These are phyloP conservation scores for Nicotiana knightiana DNA, from an alignment of 257 asterid species.

Conservation along the genomic window DNA sequence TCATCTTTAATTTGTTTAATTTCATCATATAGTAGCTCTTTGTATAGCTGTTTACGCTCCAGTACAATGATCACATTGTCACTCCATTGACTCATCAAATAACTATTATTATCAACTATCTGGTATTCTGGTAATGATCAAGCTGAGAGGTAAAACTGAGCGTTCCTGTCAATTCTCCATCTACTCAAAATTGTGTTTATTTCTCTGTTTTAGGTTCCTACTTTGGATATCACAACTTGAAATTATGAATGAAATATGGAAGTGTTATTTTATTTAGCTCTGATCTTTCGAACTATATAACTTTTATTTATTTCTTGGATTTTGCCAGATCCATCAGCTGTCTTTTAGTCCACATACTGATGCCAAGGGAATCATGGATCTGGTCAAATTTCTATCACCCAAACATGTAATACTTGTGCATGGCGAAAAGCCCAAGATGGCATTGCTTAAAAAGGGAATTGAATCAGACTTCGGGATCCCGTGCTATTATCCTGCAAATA, in stretches of 20 bases:
- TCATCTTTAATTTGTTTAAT: background rate
- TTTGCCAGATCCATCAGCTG: constrained; percentile 38
- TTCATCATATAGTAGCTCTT: constrained; percentile 4
- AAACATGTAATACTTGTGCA: constrained; percentile 82
- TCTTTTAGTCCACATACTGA: constrained; percentile 90
- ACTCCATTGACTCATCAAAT: constrained; percentile 1
- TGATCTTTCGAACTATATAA: background rate
- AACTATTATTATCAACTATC: background rate
- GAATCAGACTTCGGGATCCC: constrained; percentile 49
- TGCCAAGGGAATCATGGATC: constrained; percentile 93
- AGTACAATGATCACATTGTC: background rate
- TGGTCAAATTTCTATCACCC: constrained; percentile 74
- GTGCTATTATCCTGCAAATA: constrained; percentile 68
- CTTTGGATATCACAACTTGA: background rate
- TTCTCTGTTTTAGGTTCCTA: background rate
- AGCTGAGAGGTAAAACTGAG: background rate
- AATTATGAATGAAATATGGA: background rate
- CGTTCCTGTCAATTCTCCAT: background rate
- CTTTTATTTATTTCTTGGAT: background rate
- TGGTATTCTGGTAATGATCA: background rate
- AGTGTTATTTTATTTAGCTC: background rate
- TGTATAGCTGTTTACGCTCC: background rate
- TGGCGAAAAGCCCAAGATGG: constrained; percentile 86
- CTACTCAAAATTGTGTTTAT: background rate
- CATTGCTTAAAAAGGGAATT: constrained; percentile 42